Evolutionary conservation across 2,329 filamentous ascomycete species (phyloP).

Genomic region (Fusarium coicis): DNA sequence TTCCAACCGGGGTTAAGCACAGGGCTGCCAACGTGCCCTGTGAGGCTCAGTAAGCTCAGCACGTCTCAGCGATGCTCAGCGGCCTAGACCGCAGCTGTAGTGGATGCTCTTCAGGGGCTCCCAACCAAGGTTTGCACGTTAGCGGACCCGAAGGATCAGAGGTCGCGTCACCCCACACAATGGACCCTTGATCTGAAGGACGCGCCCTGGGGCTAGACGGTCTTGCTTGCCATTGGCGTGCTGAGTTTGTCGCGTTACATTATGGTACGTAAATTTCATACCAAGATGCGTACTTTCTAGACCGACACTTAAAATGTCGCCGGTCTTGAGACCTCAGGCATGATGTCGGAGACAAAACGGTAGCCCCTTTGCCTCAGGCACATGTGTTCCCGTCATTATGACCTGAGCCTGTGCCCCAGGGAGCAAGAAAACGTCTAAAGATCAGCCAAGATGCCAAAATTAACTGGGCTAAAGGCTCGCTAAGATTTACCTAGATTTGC

Average conservation of each 20-base stretch:
- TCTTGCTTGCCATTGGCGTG: conserved; percentile 2
- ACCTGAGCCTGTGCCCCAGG: conserved; percentile 29
- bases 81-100: conserved; percentile 16
- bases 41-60: conserved; percentile 32
- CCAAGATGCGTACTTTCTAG: conserved; percentile 37
- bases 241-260: conserved; percentile 1
- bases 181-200: conserved; percentile 35
- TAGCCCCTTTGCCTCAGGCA: conserved; percentile 48
- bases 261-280: conserved; percentile 39
- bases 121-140: conserved; percentile 4
- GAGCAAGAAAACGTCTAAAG: neutral
- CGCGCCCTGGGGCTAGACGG: conserved; percentile 12
- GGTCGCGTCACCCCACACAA: conserved; percentile 34
- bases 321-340: conserved; percentile 38
- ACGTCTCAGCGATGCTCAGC: conserved; percentile 21
- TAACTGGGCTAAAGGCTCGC: neutral
- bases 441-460: neutral
- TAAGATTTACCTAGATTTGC: fast-evolving
- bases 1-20: conserved; percentile 18
- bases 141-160: conserved; percentile 11
- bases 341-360: conserved; percentile 12
- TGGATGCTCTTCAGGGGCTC: conserved; percentile 36
- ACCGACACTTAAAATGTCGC: neutral
- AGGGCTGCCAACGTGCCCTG: conserved; percentile 31
- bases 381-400: conserved; percentile 25